Conservation (phyloP, 805 yeast genomes). For the Ogataea trehalophila region DNA sequence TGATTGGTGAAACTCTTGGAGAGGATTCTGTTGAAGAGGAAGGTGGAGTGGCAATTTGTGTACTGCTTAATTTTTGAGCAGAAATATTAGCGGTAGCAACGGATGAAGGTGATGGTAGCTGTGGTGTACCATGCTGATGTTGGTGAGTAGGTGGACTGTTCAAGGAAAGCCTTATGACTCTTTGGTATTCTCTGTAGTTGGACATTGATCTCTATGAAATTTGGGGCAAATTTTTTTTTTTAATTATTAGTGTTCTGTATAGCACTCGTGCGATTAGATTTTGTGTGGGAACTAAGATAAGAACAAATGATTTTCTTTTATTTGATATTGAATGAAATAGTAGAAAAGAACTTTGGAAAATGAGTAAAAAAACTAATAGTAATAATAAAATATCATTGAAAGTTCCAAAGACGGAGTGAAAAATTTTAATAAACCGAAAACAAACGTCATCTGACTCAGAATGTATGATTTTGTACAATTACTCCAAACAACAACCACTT, state of each 20-base stretch:
- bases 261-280: too few relatives aligned
- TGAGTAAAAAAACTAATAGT: not conserved
- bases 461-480: not conserved
- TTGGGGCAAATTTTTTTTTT: too few relatives aligned
- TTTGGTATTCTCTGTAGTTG: constrained; percentile 30
- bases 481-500: too few relatives aligned
- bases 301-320: too few relatives aligned
- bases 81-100: not conserved
- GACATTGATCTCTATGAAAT: constrained; percentile 12
- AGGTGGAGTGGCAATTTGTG: constrained; percentile 16
- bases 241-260: too few relatives aligned
- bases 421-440: not conserved
- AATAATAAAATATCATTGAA: not conserved
- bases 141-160: constrained; percentile 1
- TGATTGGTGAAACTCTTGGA: constrained; percentile 11
- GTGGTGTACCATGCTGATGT: not conserved
- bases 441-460: too few relatives aligned
- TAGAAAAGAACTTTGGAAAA: not conserved
- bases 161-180: constrained; percentile 23
- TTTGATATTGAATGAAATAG: too few relatives aligned
- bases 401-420: not conserved
- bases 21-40: constrained; percentile 19
- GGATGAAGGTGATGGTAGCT: not conserved
- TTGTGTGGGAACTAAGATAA: too few relatives aligned
- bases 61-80: not conserved